Evolutionary conservation across 108 stramenopile genomes (phyloP), one percentile per base, ranked within the genome.

Genomic region (Pseudonitzschia multiseries): DNA sequence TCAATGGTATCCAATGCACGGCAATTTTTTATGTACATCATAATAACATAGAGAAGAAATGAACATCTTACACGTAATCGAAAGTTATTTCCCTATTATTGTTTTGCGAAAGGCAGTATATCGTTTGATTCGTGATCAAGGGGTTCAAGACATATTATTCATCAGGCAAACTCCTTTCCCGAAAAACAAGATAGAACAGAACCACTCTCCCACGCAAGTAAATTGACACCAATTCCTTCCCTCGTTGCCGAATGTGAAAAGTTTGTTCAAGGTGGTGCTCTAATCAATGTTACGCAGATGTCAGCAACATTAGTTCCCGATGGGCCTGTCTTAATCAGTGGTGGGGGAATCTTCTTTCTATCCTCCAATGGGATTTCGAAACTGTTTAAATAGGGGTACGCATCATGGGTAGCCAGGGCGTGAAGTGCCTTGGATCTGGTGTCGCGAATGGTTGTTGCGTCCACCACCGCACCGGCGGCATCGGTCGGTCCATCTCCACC

Each of bases 401-500:
- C 83, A 63, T 94, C 72, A 65, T 94, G 93, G 17, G 73, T 77
- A 63, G 52, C 67, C 31, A 94, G 69, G 8, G 90, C 87, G 15
- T 87, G 74, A 44, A 73, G 78, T 28, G 88, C 89, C 52, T 64
- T 22, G 22, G 54, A 66, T 53, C 72, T 54, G 32, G 79, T 71
- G 68, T 71, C 68, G 5, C 68, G 66, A 4, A 87, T 72, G 33
- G 88, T 88, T 21, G 73, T 75, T 18, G 86, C 88, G 57, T 91
- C 87, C n/a, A 95, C 91, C 46, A 95, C 75, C 12, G 92, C 92
- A 54, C 94, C 94, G 32, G 92, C 94, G 15, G 94, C 94, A 83
- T 95, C 92, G 14, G 92, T 95, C 14, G 94, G 94, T 27, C 94
- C 94, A 74, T 95, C 94, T 8, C 89, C 93, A 8, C 94, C 94